A percentile compares a stretch with the other conserved stretches of the same genome.
phyloP scores from a whole-genome alignment of 768 basidiomycete species.

The Tricholoma matsutake region DNA sequence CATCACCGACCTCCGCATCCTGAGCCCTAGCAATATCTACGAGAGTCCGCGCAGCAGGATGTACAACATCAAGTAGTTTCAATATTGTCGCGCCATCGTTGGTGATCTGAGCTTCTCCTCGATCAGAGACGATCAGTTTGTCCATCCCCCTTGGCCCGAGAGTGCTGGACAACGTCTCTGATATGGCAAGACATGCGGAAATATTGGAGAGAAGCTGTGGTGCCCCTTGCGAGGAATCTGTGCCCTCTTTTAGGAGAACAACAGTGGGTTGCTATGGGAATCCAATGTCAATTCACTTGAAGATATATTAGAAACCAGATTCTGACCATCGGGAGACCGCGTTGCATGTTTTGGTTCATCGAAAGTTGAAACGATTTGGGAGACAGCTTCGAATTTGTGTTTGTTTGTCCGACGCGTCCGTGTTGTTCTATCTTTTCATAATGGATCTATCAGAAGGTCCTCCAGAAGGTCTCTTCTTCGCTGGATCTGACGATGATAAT shows the following conservation, averaged over 20 bases:
- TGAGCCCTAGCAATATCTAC: constrained; percentile 98
- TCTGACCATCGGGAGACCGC: constrained; percentile 72
- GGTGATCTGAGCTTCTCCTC: constrained; percentile 97
- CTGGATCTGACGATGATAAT: constrained; percentile 54
- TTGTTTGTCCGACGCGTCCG: constrained; percentile 38
- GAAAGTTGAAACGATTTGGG: constrained; percentile 12
- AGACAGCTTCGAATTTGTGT: constrained; percentile 32
- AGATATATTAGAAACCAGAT: not conserved
- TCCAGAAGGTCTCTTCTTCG: constrained; percentile 52
- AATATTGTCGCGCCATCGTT: constrained; percentile 99
- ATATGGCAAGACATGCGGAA: constrained; percentile 90
- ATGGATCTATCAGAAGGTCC: constrained; percentile 28
- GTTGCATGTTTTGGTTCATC: constrained; percentile 70
- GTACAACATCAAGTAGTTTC: constrained; percentile 95
- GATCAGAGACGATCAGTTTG: constrained; percentile 90
- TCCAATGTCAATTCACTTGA: constrained; percentile 8
- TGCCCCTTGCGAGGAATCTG: constrained; percentile 93
- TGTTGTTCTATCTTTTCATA: too few relatives aligned
- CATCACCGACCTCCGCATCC: constrained; percentile 98
- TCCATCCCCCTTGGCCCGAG: constrained; percentile 99
- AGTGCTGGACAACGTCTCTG: constrained; percentile 88
- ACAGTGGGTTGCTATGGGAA: constrained; percentile 88
- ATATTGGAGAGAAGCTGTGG: constrained; percentile 93
- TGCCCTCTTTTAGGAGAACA: constrained; percentile 93
- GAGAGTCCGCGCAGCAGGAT: constrained; percentile 95